These are phyloP conservation scores for Trifolium pratense DNA, from an alignment of 306 rosid species.

Conservation along the genomic window DNA sequence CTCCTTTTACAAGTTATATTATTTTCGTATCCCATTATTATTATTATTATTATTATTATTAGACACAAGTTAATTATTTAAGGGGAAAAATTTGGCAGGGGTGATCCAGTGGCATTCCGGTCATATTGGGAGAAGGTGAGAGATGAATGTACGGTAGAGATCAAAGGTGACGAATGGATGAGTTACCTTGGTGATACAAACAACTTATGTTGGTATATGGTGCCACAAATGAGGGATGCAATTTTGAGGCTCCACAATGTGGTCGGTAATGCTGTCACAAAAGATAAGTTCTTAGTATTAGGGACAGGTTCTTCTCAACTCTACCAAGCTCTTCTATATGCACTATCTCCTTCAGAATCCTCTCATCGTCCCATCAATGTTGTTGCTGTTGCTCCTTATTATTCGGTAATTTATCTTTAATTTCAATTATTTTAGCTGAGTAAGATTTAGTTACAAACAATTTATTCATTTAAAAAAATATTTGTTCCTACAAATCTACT, in stretches of 20 bases:
- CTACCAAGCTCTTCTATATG: conserved; percentile 65
- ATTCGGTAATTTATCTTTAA: conserved; percentile 55
- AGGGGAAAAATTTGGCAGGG: conserved; percentile 46
- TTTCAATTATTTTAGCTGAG: too few species aligned
- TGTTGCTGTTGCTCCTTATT: conserved; percentile 74
- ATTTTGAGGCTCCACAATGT: conserved; percentile 59
- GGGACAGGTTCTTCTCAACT: conserved; percentile 86
- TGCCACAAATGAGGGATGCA: conserved; percentile 50
- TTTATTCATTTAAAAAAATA: too few species aligned
- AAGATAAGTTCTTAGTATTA: conserved; percentile 56
- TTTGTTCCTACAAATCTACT: too few species aligned
- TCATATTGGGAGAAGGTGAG: conserved; percentile 61
- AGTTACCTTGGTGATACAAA: conserved; percentile 56
- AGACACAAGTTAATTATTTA: neutral
- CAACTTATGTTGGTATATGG: conserved; percentile 70
- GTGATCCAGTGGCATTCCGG: conserved; percentile 60
- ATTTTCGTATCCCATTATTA: neutral
- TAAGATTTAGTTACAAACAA: too few species aligned
- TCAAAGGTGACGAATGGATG: conserved; percentile 59
- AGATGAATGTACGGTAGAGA: conserved; percentile 64
- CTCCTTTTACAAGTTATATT: neutral
- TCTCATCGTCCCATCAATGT: conserved; percentile 56
- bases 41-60: too few species aligned
- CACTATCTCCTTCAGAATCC: conserved; percentile 55
- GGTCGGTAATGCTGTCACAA: conserved; percentile 65